Percentiles rank a stretch among this genome's conserved stretches.
phyloP scores from a whole-genome alignment of 164 flowering plant genomes.

The Chimonanthus praecox region DNA sequence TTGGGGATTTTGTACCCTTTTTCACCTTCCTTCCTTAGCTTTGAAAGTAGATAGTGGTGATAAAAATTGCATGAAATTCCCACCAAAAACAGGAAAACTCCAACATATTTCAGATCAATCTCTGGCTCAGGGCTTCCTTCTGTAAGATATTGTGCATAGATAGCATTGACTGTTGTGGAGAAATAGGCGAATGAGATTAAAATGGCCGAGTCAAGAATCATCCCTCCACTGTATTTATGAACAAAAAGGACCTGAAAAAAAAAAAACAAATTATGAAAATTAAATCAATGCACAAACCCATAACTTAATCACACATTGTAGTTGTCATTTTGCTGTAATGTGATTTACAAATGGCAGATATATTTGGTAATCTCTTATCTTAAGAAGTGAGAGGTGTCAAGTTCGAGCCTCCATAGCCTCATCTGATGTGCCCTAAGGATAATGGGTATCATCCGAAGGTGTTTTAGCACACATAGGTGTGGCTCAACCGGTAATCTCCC shows the following conservation, averaged over 20 bases:
- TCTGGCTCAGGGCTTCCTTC: conserved; percentile 29
- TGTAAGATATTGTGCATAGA: conserved; percentile 43
- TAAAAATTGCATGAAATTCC: conserved; percentile 67
- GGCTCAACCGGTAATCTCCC: too few relatives aligned
- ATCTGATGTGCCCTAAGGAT: too few relatives aligned
- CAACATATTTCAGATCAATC: conserved; percentile 38
- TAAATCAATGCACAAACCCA: neutral
- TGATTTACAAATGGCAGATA: too few relatives aligned
- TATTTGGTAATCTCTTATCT: too few relatives aligned
- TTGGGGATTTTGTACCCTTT: conserved; percentile 57
- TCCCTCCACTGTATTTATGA: conserved; percentile 61
- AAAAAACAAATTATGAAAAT: neutral
- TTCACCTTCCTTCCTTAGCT: conserved; percentile 31
- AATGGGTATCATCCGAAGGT: too few relatives aligned
- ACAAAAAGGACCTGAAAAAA: conserved; percentile 47
- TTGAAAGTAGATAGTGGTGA: conserved; percentile 60
- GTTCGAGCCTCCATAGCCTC: too few relatives aligned
- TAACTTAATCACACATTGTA: too few relatives aligned
- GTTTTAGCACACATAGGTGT: too few relatives aligned
- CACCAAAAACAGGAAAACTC: conserved; percentile 35
- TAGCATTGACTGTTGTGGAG: conserved; percentile 26
- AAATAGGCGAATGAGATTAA: conserved; percentile 37
- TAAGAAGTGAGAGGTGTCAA: too few relatives aligned
- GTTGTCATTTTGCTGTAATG: too few relatives aligned
- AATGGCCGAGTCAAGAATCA: conserved; percentile 34